These are phyloP conservation scores for Fraxinus greggii DNA, from an alignment of 305 asterid species.

Conservation along the genomic window DNA sequence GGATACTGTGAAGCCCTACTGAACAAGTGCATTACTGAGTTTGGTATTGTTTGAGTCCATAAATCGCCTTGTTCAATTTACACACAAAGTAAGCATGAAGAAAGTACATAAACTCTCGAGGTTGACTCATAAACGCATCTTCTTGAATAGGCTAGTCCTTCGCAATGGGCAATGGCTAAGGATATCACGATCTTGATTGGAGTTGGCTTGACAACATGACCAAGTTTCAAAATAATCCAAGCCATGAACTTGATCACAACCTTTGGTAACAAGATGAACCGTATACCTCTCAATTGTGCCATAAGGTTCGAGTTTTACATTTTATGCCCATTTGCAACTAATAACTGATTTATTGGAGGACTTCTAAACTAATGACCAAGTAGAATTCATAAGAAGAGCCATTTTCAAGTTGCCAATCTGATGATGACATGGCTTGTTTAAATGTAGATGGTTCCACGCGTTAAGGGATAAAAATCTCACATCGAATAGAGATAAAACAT, in stretches of 20 bases:
- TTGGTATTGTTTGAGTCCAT: not conserved
- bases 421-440: too few relatives aligned
- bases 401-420: too few relatives aligned
- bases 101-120: not conserved
- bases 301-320: not conserved
- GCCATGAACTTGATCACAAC: not conserved
- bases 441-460: not conserved
- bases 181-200: not conserved
- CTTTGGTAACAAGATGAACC: too few relatives aligned
- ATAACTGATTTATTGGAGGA: not conserved
- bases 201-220: not conserved
- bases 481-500: too few relatives aligned
- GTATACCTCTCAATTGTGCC: not conserved
- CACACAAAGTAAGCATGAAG: not conserved
- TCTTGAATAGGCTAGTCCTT: not conserved
- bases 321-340: not conserved
- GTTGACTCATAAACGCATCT: not conserved
- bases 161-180: not conserved
- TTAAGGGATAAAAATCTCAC: not conserved
- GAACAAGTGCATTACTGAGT: not conserved
- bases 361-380: not conserved
- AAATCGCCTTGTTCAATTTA: not conserved
- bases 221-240: not conserved
- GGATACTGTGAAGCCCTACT: not conserved
- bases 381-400: too few relatives aligned